phyloP scores from a whole-genome alignment of 2,329 filamentous ascomycete genomes.

The Thelonectria rubi region DNA sequence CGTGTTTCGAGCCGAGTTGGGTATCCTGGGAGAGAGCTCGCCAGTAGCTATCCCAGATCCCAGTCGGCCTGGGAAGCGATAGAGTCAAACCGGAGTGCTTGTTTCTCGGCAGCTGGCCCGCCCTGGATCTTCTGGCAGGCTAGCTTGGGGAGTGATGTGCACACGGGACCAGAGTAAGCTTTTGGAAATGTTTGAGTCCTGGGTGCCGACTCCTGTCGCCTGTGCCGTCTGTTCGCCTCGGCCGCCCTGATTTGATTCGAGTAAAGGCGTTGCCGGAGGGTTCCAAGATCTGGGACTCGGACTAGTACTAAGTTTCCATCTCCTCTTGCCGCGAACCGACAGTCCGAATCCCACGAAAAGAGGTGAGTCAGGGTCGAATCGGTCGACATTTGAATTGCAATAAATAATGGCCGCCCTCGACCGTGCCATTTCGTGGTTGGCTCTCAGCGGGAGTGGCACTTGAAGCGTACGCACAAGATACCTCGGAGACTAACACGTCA shows the following conservation, averaged over 20 bases:
- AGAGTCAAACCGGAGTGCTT: slow-evolving; percentile 35
- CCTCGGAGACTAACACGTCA: slow-evolving; percentile 7
- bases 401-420: neutral
- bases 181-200: slow-evolving; percentile 30
- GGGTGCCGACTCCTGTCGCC: slow-evolving; percentile 35
- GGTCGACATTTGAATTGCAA: neutral
- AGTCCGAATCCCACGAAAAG: slow-evolving; percentile 8
- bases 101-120: slow-evolving; percentile 35
- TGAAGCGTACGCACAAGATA: neutral
- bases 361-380: slow-evolving; percentile 13
- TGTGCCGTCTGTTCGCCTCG: slow-evolving; percentile 39
- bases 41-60: slow-evolving; percentile 41
- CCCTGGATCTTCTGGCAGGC: slow-evolving; percentile 26
- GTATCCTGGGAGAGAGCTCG: slow-evolving; percentile 43
- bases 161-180: slow-evolving; percentile 33
- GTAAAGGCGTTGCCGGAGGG: slow-evolving; percentile 22
- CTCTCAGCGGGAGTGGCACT: neutral
- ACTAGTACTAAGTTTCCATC: slow-evolving; percentile 10
- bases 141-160: slow-evolving; percentile 32
- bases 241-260: slow-evolving; percentile 27
- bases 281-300: slow-evolving; percentile 32
- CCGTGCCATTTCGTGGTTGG: neutral
- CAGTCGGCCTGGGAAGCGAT: slow-evolving; percentile 31
- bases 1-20: slow-evolving; percentile 53
- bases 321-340: slow-evolving; percentile 15